These are phyloP conservation scores for Acanthamoeba triangularis DNA, from an alignment of 208 protist genomes.

Conservation along the genomic window DNA sequence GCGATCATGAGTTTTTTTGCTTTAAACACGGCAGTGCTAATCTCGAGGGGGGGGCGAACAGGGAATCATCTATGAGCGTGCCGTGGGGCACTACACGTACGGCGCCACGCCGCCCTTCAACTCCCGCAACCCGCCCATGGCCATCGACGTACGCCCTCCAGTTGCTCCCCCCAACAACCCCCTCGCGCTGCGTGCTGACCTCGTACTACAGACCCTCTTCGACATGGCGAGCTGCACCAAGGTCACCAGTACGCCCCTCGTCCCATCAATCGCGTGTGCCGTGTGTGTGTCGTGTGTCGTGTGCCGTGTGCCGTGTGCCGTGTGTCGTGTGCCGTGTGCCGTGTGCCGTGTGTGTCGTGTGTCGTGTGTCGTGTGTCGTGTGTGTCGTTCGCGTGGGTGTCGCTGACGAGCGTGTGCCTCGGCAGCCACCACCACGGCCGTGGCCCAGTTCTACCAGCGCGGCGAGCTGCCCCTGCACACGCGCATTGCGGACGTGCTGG, in stretches of 20 bases:
- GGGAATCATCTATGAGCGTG: slow-evolving; percentile 78
- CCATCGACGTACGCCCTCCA: slow-evolving; percentile 4
- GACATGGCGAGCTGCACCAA: slow-evolving; percentile 88
- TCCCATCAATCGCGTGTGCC: neutral
- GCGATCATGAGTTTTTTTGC: neutral
- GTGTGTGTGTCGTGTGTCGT: neutral
- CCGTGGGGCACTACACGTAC: slow-evolving; percentile 82
- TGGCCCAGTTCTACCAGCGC: slow-evolving; percentile 89
- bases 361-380: neutral
- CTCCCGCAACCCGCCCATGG: slow-evolving; percentile 8
- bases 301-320: neutral
- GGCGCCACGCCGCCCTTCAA: slow-evolving; percentile 82
- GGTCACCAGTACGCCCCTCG: slow-evolving; percentile 68
- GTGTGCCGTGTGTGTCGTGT: neutral
- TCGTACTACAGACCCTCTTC: slow-evolving; percentile 84
- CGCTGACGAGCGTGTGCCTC: neutral
- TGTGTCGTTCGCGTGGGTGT: neutral
- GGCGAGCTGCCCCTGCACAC: slow-evolving; percentile 85
- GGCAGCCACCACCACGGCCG: slow-evolving; percentile 82
- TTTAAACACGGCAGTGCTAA: neutral
- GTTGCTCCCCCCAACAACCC: neutral
- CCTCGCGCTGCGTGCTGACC: neutral
- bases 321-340: neutral
- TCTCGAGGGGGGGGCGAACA: neutral
- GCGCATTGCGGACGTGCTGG: slow-evolving; percentile 78